Evolutionary conservation across 352 stramenopile species (phyloP).

Genomic region (Phytophthora crassamura): DNA sequence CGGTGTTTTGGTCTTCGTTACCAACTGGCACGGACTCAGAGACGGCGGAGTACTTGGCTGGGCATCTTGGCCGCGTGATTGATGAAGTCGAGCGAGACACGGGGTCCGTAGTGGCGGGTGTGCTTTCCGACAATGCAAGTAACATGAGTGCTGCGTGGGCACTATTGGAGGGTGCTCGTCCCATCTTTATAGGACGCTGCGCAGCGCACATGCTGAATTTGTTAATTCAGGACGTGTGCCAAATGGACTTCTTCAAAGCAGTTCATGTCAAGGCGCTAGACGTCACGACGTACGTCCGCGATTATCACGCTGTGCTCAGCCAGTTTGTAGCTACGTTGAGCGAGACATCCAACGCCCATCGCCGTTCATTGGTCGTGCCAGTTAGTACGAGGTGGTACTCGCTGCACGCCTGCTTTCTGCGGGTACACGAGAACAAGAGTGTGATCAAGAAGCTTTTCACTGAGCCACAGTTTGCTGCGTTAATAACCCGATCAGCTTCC

Average conservation of each 20-base stretch:
- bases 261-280: background rate
- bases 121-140: constrained; percentile 11
- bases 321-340: background rate
- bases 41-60: constrained; percentile 10
- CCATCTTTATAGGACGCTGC: constrained; percentile 11
- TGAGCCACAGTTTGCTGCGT: background rate
- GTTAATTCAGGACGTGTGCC: constrained; percentile 17
- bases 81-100: constrained; percentile 13
- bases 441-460: constrained; percentile 4
- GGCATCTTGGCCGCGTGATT: constrained; percentile 7
- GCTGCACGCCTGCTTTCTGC: constrained; percentile 5
- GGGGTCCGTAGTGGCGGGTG: constrained; percentile 1
- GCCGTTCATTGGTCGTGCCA: background rate
- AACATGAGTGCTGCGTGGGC: constrained; percentile 8
- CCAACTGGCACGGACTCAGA: background rate
- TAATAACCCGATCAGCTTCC: no score
- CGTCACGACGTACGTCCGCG: constrained; percentile 12
- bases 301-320: constrained; percentile 11
- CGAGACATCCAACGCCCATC: background rate
- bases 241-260: constrained; percentile 4
- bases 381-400: constrained; percentile 11
- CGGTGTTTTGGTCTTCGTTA: constrained; percentile 10
- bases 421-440: constrained; percentile 12
- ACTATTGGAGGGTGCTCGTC: background rate
- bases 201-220: constrained; percentile 15